These are phyloP conservation scores for Parastagonospora nodorum DNA, from an alignment of 2,329 filamentous ascomycete species.

Conservation along the genomic window DNA sequence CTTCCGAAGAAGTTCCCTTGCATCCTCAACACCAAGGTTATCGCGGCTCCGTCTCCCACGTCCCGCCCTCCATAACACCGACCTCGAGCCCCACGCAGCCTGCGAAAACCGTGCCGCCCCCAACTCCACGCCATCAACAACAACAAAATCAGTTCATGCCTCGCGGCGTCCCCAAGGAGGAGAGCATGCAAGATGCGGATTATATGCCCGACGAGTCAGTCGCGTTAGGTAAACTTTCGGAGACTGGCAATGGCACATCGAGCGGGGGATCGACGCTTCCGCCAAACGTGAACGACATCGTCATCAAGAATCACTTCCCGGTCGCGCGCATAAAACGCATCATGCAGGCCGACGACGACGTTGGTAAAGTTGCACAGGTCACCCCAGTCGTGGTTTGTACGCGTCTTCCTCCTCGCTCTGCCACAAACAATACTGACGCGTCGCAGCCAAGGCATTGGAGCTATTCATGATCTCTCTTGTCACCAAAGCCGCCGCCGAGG, in stretches of 20 bases:
- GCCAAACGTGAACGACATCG: constrained; percentile 58
- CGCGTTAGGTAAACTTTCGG: constrained; percentile 23
- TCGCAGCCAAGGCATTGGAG: constrained; percentile 83
- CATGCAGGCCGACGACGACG: constrained; percentile 98
- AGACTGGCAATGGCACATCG: constrained; percentile 25
- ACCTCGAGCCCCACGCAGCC: constrained; percentile 26
- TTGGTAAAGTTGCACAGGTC: constrained; percentile 97
- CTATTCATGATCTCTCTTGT: constrained; percentile 97
- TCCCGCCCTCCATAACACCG: constrained; percentile 26
- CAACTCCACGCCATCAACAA: constrained; percentile 18
- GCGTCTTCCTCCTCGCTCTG: constrained; percentile 29
- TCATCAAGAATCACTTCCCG: constrained; percentile 93
- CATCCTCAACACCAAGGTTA: constrained; percentile 47
- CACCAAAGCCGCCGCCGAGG: constrained; percentile 82
- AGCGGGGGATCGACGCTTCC: constrained; percentile 35
- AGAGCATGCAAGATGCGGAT: constrained; percentile 43
- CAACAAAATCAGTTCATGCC: constrained; percentile 32
- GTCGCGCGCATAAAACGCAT: constrained; percentile 98
- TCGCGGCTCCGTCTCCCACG: constrained; percentile 42
- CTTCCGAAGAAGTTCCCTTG: constrained; percentile 44
- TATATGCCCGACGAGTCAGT: constrained; percentile 42
- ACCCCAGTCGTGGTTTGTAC: constrained; percentile 88
- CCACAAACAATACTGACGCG: constrained; percentile 7
- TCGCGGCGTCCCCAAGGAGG: constrained; percentile 29
- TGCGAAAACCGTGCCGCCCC: constrained; percentile 15